A percentile compares a stretch with the other conserved stretches of the same genome.
These are phyloP conservation scores for Cladosporium oxysporum DNA, from an alignment of 2,329 filamentous ascomycete genomes.

Conservation along the genomic window DNA sequence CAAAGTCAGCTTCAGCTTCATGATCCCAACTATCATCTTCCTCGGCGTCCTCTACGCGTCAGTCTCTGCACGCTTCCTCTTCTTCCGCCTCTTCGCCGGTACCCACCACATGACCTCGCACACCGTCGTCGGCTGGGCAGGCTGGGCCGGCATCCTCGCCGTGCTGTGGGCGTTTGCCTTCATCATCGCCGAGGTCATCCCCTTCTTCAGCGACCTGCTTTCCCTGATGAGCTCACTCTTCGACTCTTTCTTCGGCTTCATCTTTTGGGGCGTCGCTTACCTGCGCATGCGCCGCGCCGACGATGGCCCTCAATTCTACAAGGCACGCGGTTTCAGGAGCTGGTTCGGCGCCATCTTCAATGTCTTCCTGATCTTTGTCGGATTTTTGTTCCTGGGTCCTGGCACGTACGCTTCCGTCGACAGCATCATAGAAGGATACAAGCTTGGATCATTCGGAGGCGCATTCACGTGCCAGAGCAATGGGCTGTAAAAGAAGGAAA, in stretches of 20 bases:
- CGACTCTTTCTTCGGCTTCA: slow-evolving; percentile 92
- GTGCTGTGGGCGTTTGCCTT: slow-evolving; percentile 84
- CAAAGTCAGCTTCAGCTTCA: slow-evolving; percentile 89
- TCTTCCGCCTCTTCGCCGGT: slow-evolving; percentile 82
- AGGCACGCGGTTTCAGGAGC: slow-evolving; percentile 54
- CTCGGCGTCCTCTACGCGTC: slow-evolving; percentile 88
- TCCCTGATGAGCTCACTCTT: slow-evolving; percentile 84
- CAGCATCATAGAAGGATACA: slow-evolving; percentile 73
- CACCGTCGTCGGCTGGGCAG: slow-evolving; percentile 76
- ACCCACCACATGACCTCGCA: slow-evolving; percentile 78
- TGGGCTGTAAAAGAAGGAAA: slow-evolving; percentile 41
- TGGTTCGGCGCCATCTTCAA: slow-evolving; percentile 66
- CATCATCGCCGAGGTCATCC: slow-evolving; percentile 88
- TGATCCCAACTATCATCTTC: slow-evolving; percentile 94
- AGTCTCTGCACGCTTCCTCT: slow-evolving; percentile 85
- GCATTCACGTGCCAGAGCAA: slow-evolving; percentile 75
- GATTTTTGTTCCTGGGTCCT: slow-evolving; percentile 76
- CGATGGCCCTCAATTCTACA: slow-evolving; percentile 55
- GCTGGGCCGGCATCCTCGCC: slow-evolving; percentile 75
- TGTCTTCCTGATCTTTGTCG: slow-evolving; percentile 69
- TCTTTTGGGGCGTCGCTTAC: slow-evolving; percentile 87
- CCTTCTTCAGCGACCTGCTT: slow-evolving; percentile 80
- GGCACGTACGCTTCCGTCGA: slow-evolving; percentile 78
- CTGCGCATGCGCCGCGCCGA: slow-evolving; percentile 73
- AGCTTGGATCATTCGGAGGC: slow-evolving; percentile 62